phyloP scores from a whole-genome alignment of 768 basidiomycete species.

The Nidularia sp. region DNA sequence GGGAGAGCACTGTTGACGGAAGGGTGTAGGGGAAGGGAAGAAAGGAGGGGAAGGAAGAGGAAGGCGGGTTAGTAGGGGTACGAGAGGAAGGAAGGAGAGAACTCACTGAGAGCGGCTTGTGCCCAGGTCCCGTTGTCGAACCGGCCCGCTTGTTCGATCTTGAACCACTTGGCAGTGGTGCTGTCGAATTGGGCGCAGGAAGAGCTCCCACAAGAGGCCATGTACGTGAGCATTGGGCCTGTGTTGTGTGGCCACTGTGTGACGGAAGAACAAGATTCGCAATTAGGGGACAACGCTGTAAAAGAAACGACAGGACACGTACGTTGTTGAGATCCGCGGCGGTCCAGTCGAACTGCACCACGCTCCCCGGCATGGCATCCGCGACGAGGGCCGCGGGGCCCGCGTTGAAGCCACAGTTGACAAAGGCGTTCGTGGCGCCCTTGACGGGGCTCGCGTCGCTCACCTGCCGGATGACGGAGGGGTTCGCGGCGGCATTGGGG shows the following conservation, averaged over 20 bases:
- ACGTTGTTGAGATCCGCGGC: slow-evolving; percentile 35
- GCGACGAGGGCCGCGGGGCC: slow-evolving; percentile 45
- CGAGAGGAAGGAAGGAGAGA: neutral
- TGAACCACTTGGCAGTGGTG: slow-evolving; percentile 67
- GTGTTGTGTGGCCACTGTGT: slow-evolving; percentile 47
- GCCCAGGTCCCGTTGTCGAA: slow-evolving; percentile 41
- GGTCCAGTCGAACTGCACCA: slow-evolving; percentile 53
- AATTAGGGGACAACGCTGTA: neutral
- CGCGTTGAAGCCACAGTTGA: slow-evolving; percentile 61
- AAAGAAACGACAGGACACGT: slow-evolving; percentile 9
- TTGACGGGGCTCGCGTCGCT: slow-evolving; percentile 36
- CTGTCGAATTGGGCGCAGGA: slow-evolving; percentile 60
- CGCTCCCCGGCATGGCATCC: slow-evolving; percentile 56
- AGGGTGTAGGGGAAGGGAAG: neutral
- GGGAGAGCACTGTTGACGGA: slow-evolving; percentile 20
- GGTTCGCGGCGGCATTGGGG: slow-evolving; percentile 9
- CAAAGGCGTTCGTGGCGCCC: slow-evolving; percentile 47
- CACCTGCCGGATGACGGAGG: slow-evolving; percentile 39
- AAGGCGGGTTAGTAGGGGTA: too few relatives aligned
- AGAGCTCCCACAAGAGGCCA: slow-evolving; percentile 56
- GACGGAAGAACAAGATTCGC: neutral
- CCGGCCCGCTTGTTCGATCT: slow-evolving; percentile 53
- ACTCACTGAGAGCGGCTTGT: slow-evolving; percentile 52
- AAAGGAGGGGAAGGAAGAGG: neutral
- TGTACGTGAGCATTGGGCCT: slow-evolving; percentile 73